A percentile compares a stretch with the other conserved stretches of the same genome.
These are phyloP conservation scores for Polytrichum commune DNA, from an alignment of 225 moss, liverwort and hornwort species.

Conservation along the genomic window DNA sequence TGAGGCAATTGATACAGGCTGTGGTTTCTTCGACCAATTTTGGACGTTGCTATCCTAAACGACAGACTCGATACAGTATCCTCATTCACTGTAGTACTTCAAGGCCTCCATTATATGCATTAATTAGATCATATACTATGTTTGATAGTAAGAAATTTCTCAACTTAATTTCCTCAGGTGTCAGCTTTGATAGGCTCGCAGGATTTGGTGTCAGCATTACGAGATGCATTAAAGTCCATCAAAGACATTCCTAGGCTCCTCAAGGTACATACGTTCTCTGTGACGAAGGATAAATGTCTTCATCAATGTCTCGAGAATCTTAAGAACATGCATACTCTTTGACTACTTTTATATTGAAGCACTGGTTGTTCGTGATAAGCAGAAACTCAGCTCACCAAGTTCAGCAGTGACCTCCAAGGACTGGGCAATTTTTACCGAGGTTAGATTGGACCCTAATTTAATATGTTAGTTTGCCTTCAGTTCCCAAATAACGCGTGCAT, in stretches of 20 bases:
- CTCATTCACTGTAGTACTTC: slow-evolving; percentile 8
- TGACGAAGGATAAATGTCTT: too few species aligned
- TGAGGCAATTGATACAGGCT: slow-evolving; percentile 41
- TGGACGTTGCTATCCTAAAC: slow-evolving; percentile 70
- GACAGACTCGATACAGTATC: slow-evolving; percentile 96
- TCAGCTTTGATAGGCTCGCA: slow-evolving; percentile 57
- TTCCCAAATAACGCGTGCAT: not conserved
- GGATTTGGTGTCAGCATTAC: slow-evolving; percentile 72
- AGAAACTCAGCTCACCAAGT: slow-evolving; percentile 86
- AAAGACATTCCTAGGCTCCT: slow-evolving; percentile 82
- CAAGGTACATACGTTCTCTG: slow-evolving; percentile 53
- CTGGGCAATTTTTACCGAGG: slow-evolving; percentile 78
- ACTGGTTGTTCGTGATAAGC: slow-evolving; percentile 15
- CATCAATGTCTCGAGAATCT: too few species aligned
- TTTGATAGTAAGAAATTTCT: too few species aligned
- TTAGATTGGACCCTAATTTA: slow-evolving; percentile 14
- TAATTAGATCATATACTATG: slow-evolving; percentile 1
- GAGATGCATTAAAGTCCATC: slow-evolving; percentile 54
- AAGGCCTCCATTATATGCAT: not conserved
- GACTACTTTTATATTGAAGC: too few species aligned
- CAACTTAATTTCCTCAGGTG: slow-evolving; percentile 34
- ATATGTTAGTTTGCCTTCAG: too few species aligned
- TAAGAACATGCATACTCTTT: too few species aligned
- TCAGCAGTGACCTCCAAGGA: slow-evolving; percentile 61
- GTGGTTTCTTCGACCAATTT: slow-evolving; percentile 92